A percentile compares a stretch with the other conserved stretches of the same genome.
Evolutionary conservation across 2,329 filamentous ascomycete species (phyloP).

Genomic region (Neonectria ditissima): DNA sequence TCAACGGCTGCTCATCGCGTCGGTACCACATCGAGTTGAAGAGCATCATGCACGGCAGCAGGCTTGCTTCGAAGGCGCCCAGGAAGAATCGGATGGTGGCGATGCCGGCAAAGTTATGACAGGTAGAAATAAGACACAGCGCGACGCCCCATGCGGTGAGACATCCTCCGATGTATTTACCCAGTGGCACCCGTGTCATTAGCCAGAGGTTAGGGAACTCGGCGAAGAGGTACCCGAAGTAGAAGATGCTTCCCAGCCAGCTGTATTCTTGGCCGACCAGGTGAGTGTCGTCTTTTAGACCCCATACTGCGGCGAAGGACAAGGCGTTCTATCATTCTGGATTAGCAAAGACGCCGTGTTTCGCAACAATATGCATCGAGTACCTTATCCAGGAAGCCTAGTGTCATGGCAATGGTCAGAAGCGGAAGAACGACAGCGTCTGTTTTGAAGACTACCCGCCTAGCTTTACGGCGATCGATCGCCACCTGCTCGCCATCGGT

Average conservation of each 20-base stretch:
- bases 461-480: too few relatives aligned
- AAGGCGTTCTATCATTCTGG: too few relatives aligned
- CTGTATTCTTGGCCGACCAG: conserved; percentile 64
- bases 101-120: conserved; percentile 40
- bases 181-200: conserved; percentile 34
- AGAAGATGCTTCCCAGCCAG: conserved; percentile 67
- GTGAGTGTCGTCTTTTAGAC: conserved; percentile 35
- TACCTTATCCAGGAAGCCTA: too few relatives aligned
- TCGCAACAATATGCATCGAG: too few relatives aligned
- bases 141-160: conserved; percentile 37
- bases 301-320: not conserved
- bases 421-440: too few relatives aligned
- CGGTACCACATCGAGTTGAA: conserved; percentile 50
- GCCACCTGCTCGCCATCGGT: too few relatives aligned
- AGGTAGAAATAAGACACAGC: conserved; percentile 42
- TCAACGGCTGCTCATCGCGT: conserved; percentile 44
- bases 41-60: conserved; percentile 45
- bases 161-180: conserved; percentile 37
- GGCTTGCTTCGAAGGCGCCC: conserved; percentile 45
- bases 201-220: conserved; percentile 56
- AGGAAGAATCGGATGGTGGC: conserved; percentile 47
- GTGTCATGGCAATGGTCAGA: too few relatives aligned
- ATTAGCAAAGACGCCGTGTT: too few relatives aligned
- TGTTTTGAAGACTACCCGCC: too few relatives aligned
- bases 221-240: conserved; percentile 61